Conservation (phyloP, 345 rosid genomes). For the Gossypium australe region DNA sequence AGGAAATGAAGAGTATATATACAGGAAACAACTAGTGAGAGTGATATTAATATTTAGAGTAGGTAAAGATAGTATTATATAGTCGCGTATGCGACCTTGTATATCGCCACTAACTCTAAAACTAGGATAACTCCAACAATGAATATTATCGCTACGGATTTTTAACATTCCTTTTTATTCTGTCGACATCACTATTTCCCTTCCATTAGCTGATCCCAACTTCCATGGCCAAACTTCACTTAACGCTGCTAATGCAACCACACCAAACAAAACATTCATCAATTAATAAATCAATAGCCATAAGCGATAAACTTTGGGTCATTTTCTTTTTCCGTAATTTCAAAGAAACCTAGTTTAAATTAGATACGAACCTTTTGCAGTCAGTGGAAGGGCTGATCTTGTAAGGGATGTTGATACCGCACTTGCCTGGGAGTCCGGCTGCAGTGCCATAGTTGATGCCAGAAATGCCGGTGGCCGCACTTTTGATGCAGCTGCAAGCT, state of each 20-base stretch:
- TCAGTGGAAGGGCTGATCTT: conserved; percentile 32
- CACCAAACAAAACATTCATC: not conserved
- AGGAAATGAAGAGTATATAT: no score
- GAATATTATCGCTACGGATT: not conserved
- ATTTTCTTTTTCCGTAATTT: no score
- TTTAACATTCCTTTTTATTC: conserved; percentile 5
- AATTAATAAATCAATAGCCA: no score
- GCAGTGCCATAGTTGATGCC: conserved; percentile 4
- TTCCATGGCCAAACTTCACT: not conserved
- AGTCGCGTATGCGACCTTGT: not conserved
- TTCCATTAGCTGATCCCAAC: not conserved
- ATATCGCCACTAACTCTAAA: not conserved
- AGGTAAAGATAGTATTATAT: not conserved
- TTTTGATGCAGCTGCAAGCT: no score
- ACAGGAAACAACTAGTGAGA: no score
- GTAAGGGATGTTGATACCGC: conserved; percentile 37
- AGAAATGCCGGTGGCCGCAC: not conserved
- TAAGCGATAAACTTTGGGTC: no score
- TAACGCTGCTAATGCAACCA: not conserved
- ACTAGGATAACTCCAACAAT: not conserved
- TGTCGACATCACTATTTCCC: not conserved
- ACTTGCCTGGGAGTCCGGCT: conserved; percentile 22
- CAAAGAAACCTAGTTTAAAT: no score
- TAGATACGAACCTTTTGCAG: conserved; percentile 18
- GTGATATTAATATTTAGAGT: no score